phyloP scores from a whole-genome alignment of 169 alveolate genomes.

The Plasmodium fragile region DNA sequence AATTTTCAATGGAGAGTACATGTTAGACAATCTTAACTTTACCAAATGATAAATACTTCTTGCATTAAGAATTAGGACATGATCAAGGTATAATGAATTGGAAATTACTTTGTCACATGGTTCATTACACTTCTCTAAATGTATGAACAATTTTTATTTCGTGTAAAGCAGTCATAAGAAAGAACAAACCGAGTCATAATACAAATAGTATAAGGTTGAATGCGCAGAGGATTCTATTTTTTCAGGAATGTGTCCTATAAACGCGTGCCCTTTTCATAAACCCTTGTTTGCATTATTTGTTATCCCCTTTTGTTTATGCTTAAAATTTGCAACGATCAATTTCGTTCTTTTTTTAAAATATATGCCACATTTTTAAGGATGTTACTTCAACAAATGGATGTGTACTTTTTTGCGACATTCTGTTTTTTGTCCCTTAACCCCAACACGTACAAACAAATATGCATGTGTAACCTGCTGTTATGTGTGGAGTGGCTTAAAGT shows the following conservation, averaged over 20 bases:
- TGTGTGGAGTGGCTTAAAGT: not conserved
- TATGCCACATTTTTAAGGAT: not conserved
- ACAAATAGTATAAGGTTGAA: not conserved
- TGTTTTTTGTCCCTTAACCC: not conserved
- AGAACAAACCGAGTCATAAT: not conserved
- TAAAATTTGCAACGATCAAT: not conserved
- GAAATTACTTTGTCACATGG: not conserved
- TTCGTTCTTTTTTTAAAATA: not conserved
- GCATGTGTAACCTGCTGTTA: not conserved
- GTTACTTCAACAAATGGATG: not conserved
- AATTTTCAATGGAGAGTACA: not conserved
- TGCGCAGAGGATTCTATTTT: not conserved
- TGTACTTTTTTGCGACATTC: not conserved
- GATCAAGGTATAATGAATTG: not conserved
- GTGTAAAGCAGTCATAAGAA: not conserved
- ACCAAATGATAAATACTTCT: not conserved
- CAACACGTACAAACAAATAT: not conserved
- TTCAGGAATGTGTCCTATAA: not conserved
- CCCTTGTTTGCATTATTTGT: not conserved
- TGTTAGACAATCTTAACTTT: not conserved
- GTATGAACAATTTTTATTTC: not conserved
- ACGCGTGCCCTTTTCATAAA: not conserved
- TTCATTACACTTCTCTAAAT: not conserved
- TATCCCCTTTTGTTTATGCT: not conserved
- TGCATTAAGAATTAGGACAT: not conserved